Percentiles rank a stretch among this genome's conserved stretches.
Conservation (phyloP, 306 rosid species). For the Citrullus colocynthis region DNA sequence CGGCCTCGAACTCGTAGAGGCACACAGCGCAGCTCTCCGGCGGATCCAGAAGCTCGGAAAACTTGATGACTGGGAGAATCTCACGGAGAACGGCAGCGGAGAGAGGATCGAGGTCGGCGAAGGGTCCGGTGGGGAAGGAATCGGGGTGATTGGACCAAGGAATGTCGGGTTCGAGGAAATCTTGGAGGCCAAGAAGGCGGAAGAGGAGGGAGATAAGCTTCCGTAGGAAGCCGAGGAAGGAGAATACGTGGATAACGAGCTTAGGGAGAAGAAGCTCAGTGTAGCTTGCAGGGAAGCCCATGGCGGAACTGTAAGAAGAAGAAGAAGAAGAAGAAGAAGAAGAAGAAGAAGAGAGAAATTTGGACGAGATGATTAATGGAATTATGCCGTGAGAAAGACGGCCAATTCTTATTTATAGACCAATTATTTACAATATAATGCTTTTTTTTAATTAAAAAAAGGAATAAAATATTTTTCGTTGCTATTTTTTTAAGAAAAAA, state of each 20-base stretch:
- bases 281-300: conserved; percentile 79
- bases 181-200: conserved; percentile 34
- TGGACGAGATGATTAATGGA: neutral
- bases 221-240: conserved; percentile 38
- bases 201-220: conserved; percentile 31
- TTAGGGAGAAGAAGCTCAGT: conserved; percentile 54
- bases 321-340: neutral
- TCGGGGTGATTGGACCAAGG: conserved; percentile 14
- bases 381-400: conserved; percentile 3
- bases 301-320: neutral
- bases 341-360: neutral
- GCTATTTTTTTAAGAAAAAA: no score
- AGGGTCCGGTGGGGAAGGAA: neutral
- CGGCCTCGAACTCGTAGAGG: conserved; percentile 51
- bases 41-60: conserved; percentile 47
- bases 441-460: neutral
- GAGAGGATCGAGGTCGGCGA: conserved; percentile 32
- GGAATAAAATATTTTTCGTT: no score
- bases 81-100: conserved; percentile 44
- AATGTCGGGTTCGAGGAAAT: conserved; percentile 54
- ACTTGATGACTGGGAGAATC: conserved; percentile 45
- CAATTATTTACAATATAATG: neutral
- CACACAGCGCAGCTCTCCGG: conserved; percentile 74
- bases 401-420: conserved; percentile 6
- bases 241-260: conserved; percentile 39